A percentile compares a stretch with the other conserved stretches of the same genome.
Conservation (phyloP, 345 rosid genomes). For the Eucalyptus viminalis region DNA sequence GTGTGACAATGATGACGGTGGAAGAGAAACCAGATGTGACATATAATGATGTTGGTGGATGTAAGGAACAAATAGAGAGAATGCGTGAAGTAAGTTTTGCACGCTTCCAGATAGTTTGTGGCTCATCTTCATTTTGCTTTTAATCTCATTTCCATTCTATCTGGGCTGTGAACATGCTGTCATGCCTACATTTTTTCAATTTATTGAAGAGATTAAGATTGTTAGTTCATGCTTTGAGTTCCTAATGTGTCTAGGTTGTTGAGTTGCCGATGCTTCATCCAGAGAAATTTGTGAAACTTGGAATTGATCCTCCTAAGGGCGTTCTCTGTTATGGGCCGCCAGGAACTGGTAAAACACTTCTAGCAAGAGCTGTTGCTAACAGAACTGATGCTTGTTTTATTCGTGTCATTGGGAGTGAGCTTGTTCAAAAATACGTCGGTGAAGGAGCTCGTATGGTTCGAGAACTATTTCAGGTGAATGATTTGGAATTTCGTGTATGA, state of each 20-base stretch:
- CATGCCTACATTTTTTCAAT: background rate
- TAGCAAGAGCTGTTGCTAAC: constrained; percentile 98
- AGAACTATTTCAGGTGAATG: constrained; percentile 81
- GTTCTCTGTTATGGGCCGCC: constrained; percentile 99
- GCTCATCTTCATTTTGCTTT: background rate
- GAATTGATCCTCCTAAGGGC: constrained; percentile 99
- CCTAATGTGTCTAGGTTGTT: constrained; percentile 49
- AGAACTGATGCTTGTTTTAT: constrained; percentile 99
- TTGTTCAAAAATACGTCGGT: constrained; percentile 96
- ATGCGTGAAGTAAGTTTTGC: constrained; percentile 72
- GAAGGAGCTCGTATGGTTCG: constrained; percentile 99
- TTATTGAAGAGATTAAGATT: background rate
- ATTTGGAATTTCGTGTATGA: background rate
- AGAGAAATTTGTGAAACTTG: constrained; percentile 97
- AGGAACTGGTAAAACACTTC: constrained; percentile 90
- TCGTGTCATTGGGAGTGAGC: constrained; percentile 97
- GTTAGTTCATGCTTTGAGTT: background rate
- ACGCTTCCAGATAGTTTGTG: background rate
- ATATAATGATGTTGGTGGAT: constrained; percentile 95
- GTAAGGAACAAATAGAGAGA: constrained; percentile 96
- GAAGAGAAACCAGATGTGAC: constrained; percentile 99
- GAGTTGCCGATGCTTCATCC: constrained; percentile 99
- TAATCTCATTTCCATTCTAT: background rate
- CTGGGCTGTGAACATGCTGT: background rate
- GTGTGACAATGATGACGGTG: constrained; percentile 99